These are phyloP conservation scores for Aspergillus intermedius DNA, from an alignment of 2,329 filamentous ascomycete species.

Conservation along the genomic window DNA sequence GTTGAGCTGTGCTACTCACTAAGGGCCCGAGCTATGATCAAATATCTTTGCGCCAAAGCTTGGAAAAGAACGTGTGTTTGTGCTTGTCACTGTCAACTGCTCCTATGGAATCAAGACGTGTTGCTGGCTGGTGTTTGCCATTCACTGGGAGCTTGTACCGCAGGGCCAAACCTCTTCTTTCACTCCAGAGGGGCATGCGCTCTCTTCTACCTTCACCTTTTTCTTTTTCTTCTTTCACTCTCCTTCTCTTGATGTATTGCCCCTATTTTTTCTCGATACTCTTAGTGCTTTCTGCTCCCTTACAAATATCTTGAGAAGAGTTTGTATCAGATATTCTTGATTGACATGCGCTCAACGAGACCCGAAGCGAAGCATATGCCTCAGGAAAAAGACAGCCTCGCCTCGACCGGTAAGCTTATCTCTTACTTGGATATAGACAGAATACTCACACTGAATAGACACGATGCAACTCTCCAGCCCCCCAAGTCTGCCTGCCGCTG, in stretches of 20 bases:
- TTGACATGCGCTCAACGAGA: too few relatives aligned
- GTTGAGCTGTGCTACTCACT: too few relatives aligned
- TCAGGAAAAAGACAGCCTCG: neutral
- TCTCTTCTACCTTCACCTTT: neutral
- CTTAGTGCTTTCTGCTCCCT: neutral
- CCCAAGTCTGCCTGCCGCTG: neutral
- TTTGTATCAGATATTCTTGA: too few relatives aligned
- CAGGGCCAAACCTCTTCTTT: conserved; percentile 1
- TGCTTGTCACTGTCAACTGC: too few relatives aligned
- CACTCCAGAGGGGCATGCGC: too few relatives aligned
- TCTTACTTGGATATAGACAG: neutral
- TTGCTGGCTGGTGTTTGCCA: neutral
- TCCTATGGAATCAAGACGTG: too few relatives aligned
- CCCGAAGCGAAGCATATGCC: neutral
- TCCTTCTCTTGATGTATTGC: neutral
- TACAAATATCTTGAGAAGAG: neutral
- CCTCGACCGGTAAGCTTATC: neutral
- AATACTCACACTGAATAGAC: neutral
- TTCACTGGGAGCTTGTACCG: neutral
- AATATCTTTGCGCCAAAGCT: too few relatives aligned
- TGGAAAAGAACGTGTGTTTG: too few relatives aligned
- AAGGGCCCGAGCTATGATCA: too few relatives aligned
- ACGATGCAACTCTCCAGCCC: conserved; percentile 1
- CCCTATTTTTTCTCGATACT: neutral
- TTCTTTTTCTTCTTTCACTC: neutral